Conservation (phyloP, 2,329 filamentous ascomycete genomes). For the Epichloe elymi region DNA sequence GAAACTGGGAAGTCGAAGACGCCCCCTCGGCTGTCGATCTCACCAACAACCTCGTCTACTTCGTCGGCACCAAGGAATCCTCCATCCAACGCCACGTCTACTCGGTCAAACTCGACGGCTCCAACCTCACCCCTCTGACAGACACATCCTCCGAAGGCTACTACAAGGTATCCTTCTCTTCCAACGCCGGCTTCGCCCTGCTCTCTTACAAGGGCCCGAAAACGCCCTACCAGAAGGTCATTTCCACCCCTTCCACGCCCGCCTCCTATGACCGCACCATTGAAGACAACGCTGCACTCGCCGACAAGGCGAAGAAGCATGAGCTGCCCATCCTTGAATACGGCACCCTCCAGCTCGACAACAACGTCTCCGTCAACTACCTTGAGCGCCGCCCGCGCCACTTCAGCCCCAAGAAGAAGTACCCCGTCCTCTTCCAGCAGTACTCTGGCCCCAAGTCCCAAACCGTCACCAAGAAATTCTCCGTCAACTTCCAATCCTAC, state of each 20-base stretch:
- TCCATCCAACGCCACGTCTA: slow-evolving; percentile 88
- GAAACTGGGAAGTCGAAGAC: slow-evolving; percentile 81
- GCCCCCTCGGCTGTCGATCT: slow-evolving; percentile 78
- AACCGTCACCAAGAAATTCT: slow-evolving; percentile 66
- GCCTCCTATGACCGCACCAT: slow-evolving; percentile 54
- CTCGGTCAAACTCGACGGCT: slow-evolving; percentile 72
- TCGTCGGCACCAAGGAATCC: slow-evolving; percentile 72
- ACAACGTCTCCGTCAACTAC: slow-evolving; percentile 57
- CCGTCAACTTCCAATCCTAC: slow-evolving; percentile 81
- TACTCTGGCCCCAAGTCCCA: slow-evolving; percentile 96
- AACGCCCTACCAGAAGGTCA: slow-evolving; percentile 82
- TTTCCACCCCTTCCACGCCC: slow-evolving; percentile 63
- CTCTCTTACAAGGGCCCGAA: slow-evolving; percentile 72
- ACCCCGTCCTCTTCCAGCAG: slow-evolving; percentile 88
- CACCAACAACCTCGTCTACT: slow-evolving; percentile 79
- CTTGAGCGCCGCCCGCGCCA: slow-evolving; percentile 82
- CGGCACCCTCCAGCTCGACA: slow-evolving; percentile 66
- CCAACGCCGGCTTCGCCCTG: slow-evolving; percentile 68
- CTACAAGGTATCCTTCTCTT: slow-evolving; percentile 75
- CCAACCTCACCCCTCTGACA: slow-evolving; percentile 58
- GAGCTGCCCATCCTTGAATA: slow-evolving; percentile 76
- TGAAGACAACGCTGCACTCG: slow-evolving; percentile 64
- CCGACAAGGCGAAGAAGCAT: slow-evolving; percentile 55
- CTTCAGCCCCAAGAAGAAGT: slow-evolving; percentile 71
- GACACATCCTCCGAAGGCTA: slow-evolving; percentile 62